Base-by-base conservation (phyloP, 2,329 filamentous ascomycete species). In the Cladophialophora yegresii region DNA sequence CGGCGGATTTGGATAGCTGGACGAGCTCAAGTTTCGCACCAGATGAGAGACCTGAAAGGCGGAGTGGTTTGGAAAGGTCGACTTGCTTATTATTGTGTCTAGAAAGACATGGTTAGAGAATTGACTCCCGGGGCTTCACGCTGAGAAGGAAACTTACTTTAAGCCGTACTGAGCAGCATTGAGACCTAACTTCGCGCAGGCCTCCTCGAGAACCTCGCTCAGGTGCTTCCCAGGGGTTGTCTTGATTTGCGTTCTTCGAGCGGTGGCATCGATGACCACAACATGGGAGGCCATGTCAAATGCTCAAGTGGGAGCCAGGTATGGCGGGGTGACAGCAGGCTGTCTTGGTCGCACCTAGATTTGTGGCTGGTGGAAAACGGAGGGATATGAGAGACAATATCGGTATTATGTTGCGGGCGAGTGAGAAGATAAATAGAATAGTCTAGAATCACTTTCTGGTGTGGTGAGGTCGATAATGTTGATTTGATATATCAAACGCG, bases 21-120 rank as follows among this genome's bases (percentile, higher is more conserved):
- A 97, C 89, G 56, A 99, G 89, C 74, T 98, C 93, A 64, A 99
- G 86, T 75, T 96, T 96, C 64, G 95, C 93, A 67, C 95, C 95
- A 43, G 91, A 85, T 12, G 85, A 83, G 5, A 99, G 87, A 56
- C 92, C 91, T 4, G 92, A 89, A 30, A 93, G 86, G 54, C 93
- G 88, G 75, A 93, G 91, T 49, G 91, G 89, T 62, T 92, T 84
- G 6, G 92, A 93, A 8, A 99, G 84, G 73, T 97, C 92, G 64
- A 99, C 81, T 36, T 86, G 83, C 74, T 93, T 96, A 77, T 93
- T 90, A 75, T 92, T 92, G 76, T 93, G 82, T 72, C 90, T 92
- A 28, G 63, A 20, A 60, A 6, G 9, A 30, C 20, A 23, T 43
- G 50, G 58, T 64, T 36, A 67, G 59, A 43, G 26, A 51, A 20